phyloP scores from a whole-genome alignment of 2,329 filamentous ascomycete genomes.

The Penicillium sp. region DNA sequence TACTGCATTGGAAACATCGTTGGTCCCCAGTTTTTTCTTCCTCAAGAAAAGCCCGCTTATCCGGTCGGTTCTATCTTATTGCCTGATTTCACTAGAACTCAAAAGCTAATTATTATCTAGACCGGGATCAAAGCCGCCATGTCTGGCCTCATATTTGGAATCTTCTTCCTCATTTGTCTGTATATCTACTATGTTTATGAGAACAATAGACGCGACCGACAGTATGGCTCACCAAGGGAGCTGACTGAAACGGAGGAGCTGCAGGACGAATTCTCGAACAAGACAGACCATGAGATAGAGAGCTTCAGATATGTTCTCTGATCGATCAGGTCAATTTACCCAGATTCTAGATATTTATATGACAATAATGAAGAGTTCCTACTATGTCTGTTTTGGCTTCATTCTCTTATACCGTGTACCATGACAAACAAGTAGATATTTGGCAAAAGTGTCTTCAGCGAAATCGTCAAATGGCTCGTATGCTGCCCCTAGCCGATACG shows the following conservation, averaged over 20 bases:
- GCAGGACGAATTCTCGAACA: constrained; percentile 37
- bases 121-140: constrained; percentile 40
- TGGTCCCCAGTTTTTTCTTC: constrained; percentile 39
- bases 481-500: constrained; percentile 68
- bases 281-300: constrained; percentile 40
- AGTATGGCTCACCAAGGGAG: constrained; percentile 30
- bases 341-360: not conserved
- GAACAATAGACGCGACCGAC: constrained; percentile 34
- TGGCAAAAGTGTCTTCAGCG: constrained; percentile 36
- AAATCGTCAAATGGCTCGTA: constrained; percentile 53
- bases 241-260: constrained; percentile 32
- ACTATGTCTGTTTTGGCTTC: constrained; percentile 16
- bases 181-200: constrained; percentile 35
- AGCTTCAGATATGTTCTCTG: constrained; percentile 41
- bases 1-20: constrained; percentile 42
- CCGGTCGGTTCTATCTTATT: constrained; percentile 24
- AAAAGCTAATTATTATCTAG: constrained; percentile 18
- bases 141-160: constrained; percentile 33
- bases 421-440: constrained; percentile 38
- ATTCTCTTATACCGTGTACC: constrained; percentile 31
- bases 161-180: constrained; percentile 35
- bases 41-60: constrained; percentile 37
- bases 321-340: not conserved
- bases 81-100: too few relatives aligned
- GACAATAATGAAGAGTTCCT: not conserved